These are phyloP conservation scores for Podosphaera fusca DNA, from an alignment of 2,329 filamentous ascomycete species.

Conservation along the genomic window DNA sequence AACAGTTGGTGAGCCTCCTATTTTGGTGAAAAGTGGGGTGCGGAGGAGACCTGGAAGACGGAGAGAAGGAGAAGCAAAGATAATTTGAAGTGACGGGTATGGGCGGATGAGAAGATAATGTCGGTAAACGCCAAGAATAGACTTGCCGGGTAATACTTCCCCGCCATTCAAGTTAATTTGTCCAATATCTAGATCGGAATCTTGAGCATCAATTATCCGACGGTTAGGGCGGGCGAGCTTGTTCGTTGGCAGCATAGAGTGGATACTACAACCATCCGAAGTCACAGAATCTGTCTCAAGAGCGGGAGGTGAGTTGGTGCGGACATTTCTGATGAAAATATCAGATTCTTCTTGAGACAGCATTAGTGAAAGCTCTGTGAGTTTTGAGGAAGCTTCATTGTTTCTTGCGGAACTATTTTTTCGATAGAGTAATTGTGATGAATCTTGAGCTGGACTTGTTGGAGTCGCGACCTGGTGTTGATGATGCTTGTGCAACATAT, in stretches of 20 bases:
- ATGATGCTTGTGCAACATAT: slow-evolving; percentile 18
- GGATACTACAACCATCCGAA: slow-evolving; percentile 3
- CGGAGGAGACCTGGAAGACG: slow-evolving; percentile 43
- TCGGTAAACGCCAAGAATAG: background rate
- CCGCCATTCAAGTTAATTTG: background rate
- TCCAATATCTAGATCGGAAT: background rate
- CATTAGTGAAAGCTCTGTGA: slow-evolving; percentile 42
- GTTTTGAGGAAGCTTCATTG: slow-evolving; percentile 27
- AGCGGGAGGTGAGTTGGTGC: slow-evolving; percentile 9
- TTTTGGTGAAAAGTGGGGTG: slow-evolving; percentile 27
- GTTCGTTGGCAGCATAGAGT: slow-evolving; percentile 3
- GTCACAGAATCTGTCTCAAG: background rate
- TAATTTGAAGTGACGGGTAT: slow-evolving; percentile 38
- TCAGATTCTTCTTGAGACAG: slow-evolving; percentile 43
- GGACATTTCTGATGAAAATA: slow-evolving; percentile 32
- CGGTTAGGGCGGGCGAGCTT: background rate
- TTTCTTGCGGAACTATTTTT: slow-evolving; percentile 2
- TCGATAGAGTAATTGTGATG: background rate
- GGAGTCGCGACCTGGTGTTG: background rate
- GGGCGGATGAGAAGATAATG: slow-evolving; percentile 38
- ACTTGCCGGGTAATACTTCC: too few species aligned
- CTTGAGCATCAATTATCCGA: background rate
- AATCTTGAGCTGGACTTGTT: background rate
- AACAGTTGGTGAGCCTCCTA: slow-evolving; percentile 24
- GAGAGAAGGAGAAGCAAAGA: slow-evolving; percentile 44